A percentile compares a stretch with the other conserved stretches of the same genome.
These are phyloP conservation scores for Tinospora cordifolia DNA, from an alignment of 164 flowering plant genomes.

Conservation along the genomic window DNA sequence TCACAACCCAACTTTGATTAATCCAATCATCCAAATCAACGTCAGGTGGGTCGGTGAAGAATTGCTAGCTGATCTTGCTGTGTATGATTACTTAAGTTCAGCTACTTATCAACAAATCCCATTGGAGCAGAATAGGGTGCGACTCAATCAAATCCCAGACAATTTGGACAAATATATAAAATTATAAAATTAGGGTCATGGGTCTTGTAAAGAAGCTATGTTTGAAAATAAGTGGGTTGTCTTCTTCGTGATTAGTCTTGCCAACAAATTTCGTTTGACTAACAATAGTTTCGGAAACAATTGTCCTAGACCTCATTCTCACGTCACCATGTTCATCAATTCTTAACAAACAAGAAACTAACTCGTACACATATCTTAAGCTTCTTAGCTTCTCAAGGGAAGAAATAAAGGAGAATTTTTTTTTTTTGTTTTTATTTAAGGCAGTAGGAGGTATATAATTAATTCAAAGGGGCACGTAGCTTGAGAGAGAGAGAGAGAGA, in stretches of 20 bases:
- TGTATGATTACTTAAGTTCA: too few relatives aligned
- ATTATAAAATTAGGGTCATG: too few relatives aligned
- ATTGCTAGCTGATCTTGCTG: not conserved
- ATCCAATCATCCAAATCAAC: not conserved
- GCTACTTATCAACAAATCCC: too few relatives aligned
- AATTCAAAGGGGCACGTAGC: not conserved
- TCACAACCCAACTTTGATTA: too few relatives aligned
- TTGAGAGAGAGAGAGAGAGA: too few relatives aligned
- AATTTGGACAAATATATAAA: not conserved
- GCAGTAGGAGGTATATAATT: too few relatives aligned
- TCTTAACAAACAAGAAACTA: not conserved
- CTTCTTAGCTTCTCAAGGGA: not conserved
- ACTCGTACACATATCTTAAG: not conserved
- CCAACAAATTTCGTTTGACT: not conserved
- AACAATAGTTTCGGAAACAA: not conserved
- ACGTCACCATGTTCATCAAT: too few relatives aligned
- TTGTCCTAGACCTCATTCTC: not conserved
- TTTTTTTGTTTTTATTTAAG: too few relatives aligned
- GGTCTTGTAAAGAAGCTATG: not conserved
- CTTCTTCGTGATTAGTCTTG: conserved; percentile 1
- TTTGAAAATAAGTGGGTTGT: not conserved
- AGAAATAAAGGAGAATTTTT: not conserved
- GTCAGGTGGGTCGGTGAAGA: not conserved
- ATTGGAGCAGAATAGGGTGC: not conserved
- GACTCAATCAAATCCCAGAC: not conserved